Percentiles rank a stretch among this genome's conserved stretches.
These are phyloP conservation scores for Herpetomonas samuelpessoai DNA, from an alignment of 208 protist species.

Conservation along the genomic window DNA sequence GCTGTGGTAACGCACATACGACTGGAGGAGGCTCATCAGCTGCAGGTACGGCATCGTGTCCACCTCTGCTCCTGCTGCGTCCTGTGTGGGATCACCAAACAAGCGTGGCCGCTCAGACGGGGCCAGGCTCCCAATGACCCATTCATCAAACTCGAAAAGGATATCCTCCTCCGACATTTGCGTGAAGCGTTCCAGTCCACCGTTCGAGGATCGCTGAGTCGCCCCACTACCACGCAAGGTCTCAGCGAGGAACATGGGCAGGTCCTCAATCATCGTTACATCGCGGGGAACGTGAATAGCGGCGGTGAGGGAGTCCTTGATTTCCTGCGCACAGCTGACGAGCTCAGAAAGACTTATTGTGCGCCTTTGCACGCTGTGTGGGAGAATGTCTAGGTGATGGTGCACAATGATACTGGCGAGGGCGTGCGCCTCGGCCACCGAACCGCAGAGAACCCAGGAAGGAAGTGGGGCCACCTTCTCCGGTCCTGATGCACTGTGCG, in stretches of 20 bases:
- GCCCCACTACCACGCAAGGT: background rate
- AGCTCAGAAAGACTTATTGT: too few relatives aligned
- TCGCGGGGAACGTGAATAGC: slow-evolving; percentile 7
- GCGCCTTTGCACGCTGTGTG: too few relatives aligned
- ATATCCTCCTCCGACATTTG: slow-evolving; percentile 26
- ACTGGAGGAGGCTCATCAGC: slow-evolving; percentile 48
- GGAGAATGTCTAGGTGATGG: background rate
- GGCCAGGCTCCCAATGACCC: slow-evolving; percentile 22
- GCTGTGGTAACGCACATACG: slow-evolving; percentile 72
- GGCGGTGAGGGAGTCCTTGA: too few relatives aligned
- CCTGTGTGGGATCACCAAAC: background rate
- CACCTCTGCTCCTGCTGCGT: background rate
- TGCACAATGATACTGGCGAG: background rate
- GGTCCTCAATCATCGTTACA: slow-evolving; percentile 11
- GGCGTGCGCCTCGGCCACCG: slow-evolving; percentile 11
- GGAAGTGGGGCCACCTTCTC: background rate
- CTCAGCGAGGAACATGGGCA: slow-evolving; percentile 8
- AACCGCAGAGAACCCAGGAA: slow-evolving; percentile 1
- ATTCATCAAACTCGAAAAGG: slow-evolving; percentile 33
- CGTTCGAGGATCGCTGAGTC: background rate
- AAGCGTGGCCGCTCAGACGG: slow-evolving; percentile 3
- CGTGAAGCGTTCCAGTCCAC: slow-evolving; percentile 1
- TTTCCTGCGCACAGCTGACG: too few relatives aligned
- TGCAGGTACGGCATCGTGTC: slow-evolving; percentile 42
- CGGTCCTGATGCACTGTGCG: too few relatives aligned